These are phyloP conservation scores for Posidonia oceanica DNA, from an alignment of 116 monocot species.

Conservation along the genomic window DNA sequence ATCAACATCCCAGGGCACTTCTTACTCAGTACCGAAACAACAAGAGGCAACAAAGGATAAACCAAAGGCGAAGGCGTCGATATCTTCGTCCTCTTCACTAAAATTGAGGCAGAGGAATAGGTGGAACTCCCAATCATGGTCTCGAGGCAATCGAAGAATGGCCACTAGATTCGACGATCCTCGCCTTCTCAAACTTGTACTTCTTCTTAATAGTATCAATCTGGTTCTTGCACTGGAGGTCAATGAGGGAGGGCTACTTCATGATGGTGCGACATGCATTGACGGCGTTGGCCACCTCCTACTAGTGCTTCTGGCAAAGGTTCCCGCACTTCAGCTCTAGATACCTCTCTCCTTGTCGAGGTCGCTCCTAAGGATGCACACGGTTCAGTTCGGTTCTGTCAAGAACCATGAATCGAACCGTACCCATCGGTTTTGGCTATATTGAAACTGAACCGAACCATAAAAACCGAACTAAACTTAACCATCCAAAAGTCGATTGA, in stretches of 20 bases:
- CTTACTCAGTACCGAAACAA: neutral
- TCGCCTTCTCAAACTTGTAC: slow-evolving; percentile 55
- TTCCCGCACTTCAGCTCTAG: slow-evolving; percentile 59
- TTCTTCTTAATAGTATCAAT: slow-evolving; percentile 75
- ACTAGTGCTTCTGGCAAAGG: slow-evolving; percentile 58
- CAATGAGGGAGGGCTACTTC: slow-evolving; percentile 35
- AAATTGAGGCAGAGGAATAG: neutral
- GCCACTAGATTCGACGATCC: slow-evolving; percentile 29
- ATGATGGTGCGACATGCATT: slow-evolving; percentile 41
- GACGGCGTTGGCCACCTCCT: slow-evolving; percentile 69
- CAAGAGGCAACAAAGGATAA: slow-evolving; percentile 11
- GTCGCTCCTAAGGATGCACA: slow-evolving; percentile 23
- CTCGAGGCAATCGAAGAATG: slow-evolving; percentile 51
- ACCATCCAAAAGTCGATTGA: too few relatives aligned
- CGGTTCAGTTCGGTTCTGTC: too few relatives aligned
- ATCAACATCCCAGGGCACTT: neutral
- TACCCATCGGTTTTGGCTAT: too few relatives aligned
- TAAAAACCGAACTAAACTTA: too few relatives aligned
- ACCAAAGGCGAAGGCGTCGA: neutral
- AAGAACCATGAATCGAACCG: too few relatives aligned
- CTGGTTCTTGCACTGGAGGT: slow-evolving; percentile 66
- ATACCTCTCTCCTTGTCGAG: slow-evolving; percentile 48
- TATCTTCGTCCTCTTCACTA: neutral
- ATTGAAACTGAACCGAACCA: too few relatives aligned
- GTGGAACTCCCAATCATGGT: slow-evolving; percentile 21